Conservation (phyloP, 2,329 filamentous ascomycete species). For the Colletotrichum falcatum region DNA sequence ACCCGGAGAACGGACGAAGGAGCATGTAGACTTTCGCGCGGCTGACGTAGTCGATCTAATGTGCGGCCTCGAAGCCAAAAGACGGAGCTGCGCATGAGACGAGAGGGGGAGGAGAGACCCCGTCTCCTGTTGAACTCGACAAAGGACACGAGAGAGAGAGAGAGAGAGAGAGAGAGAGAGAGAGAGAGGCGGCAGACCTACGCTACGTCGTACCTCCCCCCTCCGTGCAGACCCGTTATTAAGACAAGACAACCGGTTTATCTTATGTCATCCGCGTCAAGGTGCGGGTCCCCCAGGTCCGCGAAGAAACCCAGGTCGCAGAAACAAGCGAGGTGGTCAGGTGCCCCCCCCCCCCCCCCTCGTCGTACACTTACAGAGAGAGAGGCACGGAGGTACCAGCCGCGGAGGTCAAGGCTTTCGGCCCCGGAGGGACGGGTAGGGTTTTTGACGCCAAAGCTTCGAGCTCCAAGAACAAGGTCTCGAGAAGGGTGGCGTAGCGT, state of each 20-base stretch:
- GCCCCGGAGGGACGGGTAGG: slow-evolving; percentile 12
- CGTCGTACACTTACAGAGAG: too few species aligned
- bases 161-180: slow-evolving; percentile 2
- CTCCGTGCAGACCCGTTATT: too few species aligned
- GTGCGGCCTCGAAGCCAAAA: neutral
- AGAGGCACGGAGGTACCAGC: slow-evolving; percentile 14
- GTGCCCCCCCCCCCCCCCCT: too few species aligned
- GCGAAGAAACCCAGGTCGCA: slow-evolving; percentile 8
- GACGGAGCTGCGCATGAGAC: too few species aligned
- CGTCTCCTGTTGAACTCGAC: neutral
- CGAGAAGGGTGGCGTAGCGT: too few species aligned
- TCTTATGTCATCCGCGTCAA: neutral
- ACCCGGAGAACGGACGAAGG: slow-evolving; percentile 2
- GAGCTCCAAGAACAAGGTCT: neutral
- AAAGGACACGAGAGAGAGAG: too few species aligned
- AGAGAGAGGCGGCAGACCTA: neutral
- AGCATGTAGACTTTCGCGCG: slow-evolving; percentile 11
- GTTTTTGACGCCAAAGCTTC: neutral
- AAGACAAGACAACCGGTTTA: neutral
- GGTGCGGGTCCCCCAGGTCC: slow-evolving; percentile 8
- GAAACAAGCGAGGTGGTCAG: neutral
- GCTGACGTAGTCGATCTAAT: slow-evolving; percentile 23
- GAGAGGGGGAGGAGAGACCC: neutral
- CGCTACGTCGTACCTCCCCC: too few species aligned
- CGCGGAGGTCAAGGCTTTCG: slow-evolving; percentile 22